Percentiles rank a stretch among this genome's conserved stretches.
These are phyloP conservation scores for Elsinoe arachidis DNA, from an alignment of 2,329 filamentous ascomycete species.

Conservation along the genomic window DNA sequence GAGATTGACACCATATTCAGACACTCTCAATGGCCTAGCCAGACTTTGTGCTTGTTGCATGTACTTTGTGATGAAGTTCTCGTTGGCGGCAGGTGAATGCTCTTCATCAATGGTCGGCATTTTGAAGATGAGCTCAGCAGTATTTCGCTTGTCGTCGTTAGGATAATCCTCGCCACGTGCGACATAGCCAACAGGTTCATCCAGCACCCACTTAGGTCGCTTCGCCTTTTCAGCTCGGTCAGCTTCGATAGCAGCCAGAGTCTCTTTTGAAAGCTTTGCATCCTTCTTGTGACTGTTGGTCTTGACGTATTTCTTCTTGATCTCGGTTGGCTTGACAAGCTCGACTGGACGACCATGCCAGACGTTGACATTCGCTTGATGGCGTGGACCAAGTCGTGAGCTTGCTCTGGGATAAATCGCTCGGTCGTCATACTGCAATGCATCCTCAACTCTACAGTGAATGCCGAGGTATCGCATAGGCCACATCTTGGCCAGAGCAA, in stretches of 20 bases:
- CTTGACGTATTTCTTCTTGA: slow-evolving; percentile 67
- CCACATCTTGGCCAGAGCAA: slow-evolving; percentile 89
- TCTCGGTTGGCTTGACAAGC: slow-evolving; percentile 78
- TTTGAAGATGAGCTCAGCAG: slow-evolving; percentile 69
- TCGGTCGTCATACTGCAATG: slow-evolving; percentile 90
- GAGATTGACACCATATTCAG: slow-evolving; percentile 72
- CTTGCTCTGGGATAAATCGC: slow-evolving; percentile 88
- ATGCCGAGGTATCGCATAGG: slow-evolving; percentile 92
- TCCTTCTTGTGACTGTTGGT: slow-evolving; percentile 60
- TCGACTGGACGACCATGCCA: slow-evolving; percentile 87
- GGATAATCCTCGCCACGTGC: slow-evolving; percentile 71
- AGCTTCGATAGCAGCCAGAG: slow-evolving; percentile 67
- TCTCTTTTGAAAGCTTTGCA: slow-evolving; percentile 69
- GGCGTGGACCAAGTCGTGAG: slow-evolving; percentile 79
- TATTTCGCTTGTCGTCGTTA: slow-evolving; percentile 63
- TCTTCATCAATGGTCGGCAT: slow-evolving; percentile 37
- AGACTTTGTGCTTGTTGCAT: slow-evolving; percentile 60
- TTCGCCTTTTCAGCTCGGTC: slow-evolving; percentile 72
- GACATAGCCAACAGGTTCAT: slow-evolving; percentile 80
- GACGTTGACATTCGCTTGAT: slow-evolving; percentile 75
- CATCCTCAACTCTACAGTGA: slow-evolving; percentile 91
- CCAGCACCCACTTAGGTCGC: slow-evolving; percentile 86
- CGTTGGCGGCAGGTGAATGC: slow-evolving; percentile 32
- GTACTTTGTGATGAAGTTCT: slow-evolving; percentile 63
- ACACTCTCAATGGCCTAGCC: slow-evolving; percentile 59